Conservation (phyloP, 371 early-diverging fungal genomes). For the Apophysomyces ossiformis region DNA sequence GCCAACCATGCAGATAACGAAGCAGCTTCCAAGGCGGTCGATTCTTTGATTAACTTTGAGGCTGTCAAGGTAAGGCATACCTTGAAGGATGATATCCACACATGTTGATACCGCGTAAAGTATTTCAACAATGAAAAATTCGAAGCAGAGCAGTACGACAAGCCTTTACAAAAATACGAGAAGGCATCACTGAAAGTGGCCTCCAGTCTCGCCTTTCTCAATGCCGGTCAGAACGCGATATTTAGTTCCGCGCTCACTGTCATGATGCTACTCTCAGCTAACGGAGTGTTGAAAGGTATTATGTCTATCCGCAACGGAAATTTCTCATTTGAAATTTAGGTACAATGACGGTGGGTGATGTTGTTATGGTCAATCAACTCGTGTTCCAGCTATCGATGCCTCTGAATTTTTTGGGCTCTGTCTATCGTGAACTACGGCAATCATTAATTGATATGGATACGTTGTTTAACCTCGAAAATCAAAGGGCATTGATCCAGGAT, state of each 20-base stretch:
- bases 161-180: constrained; percentile 87
- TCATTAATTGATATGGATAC: constrained; percentile 95
- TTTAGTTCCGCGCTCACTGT: constrained; percentile 86
- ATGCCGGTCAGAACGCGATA: constrained; percentile 93
- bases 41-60: constrained; percentile 94
- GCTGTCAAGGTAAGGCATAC: constrained; percentile 77
- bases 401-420: constrained; percentile 96
- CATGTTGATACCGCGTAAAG: constrained; percentile 27
- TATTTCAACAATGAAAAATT: constrained; percentile 91
- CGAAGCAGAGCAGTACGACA: constrained; percentile 86
- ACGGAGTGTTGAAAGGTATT: constrained; percentile 79
- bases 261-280: constrained; percentile 94
- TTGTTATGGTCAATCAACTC: constrained; percentile 96
- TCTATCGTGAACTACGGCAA: constrained; percentile 94
- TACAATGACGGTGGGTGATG: constrained; percentile 92
- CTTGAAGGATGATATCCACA: background rate
- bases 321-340: constrained; percentile 23
- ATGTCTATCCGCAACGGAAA: background rate
- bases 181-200: constrained; percentile 88
- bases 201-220: constrained; percentile 85
- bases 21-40: constrained; percentile 90
- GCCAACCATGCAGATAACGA: constrained; percentile 95
- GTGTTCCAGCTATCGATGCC: constrained; percentile 95
- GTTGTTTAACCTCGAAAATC: constrained; percentile 83
- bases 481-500: constrained; percentile 55